Conservation (phyloP, 768 basidiomycete genomes). For the Infundibulicybe gibba region DNA sequence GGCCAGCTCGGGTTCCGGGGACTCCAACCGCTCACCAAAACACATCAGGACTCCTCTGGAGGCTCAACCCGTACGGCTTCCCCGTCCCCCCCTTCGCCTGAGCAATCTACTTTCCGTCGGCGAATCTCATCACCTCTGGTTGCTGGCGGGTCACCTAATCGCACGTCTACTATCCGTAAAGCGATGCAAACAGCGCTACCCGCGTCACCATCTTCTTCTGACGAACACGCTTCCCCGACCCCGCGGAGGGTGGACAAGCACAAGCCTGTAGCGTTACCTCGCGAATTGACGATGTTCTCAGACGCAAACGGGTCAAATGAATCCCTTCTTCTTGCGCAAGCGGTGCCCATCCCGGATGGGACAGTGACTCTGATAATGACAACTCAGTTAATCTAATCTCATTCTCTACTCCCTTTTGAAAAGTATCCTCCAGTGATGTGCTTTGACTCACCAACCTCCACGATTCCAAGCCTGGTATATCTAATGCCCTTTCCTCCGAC, state of each 20-base stretch:
- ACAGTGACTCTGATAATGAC: constrained; percentile 67
- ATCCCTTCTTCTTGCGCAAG: constrained; percentile 65
- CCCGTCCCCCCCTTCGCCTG: constrained; percentile 34
- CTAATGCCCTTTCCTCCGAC: constrained; percentile 60
- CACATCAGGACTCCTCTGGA: constrained; percentile 39
- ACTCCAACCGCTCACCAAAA: constrained; percentile 22
- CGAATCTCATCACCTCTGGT: constrained; percentile 51
- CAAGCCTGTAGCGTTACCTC: constrained; percentile 25
- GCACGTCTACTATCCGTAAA: constrained; percentile 32
- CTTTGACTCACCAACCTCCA: constrained; percentile 54
- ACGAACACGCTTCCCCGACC: constrained; percentile 25
- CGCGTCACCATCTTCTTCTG: constrained; percentile 30
- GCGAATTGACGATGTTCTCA: constrained; percentile 42
- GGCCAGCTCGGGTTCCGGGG: constrained; percentile 43
- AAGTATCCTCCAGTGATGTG: constrained; percentile 30
- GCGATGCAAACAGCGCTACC: constrained; percentile 33
- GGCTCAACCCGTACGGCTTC: constrained; percentile 31
- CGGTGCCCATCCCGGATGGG: constrained; percentile 75
- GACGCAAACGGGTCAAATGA: constrained; percentile 46
- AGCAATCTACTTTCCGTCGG: constrained; percentile 31
- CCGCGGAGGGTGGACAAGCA: constrained; percentile 17
- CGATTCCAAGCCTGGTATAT: constrained; percentile 44
- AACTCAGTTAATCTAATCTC: constrained; percentile 62
- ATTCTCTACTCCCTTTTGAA: constrained; percentile 68
- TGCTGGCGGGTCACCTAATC: constrained; percentile 23